phyloP scores from a whole-genome alignment of 305 asterid species.

The Solanum hybrid region DNA sequence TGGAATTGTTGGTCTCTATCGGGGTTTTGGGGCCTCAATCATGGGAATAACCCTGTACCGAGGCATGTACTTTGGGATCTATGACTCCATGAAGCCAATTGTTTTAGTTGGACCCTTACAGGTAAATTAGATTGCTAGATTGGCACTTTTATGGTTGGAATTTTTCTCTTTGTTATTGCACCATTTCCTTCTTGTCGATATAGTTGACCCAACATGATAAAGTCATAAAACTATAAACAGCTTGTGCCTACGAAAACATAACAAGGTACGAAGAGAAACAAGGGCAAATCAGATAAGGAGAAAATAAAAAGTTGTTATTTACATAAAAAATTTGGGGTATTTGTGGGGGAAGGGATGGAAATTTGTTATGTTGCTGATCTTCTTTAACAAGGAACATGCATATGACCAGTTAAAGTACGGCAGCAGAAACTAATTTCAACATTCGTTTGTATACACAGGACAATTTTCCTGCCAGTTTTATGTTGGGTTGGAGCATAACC shows the following conservation, averaged over 20 bases:
- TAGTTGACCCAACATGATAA: not conserved
- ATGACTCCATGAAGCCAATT: constrained; percentile 79
- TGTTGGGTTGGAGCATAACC: constrained; percentile 89
- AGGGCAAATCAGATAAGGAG: no score
- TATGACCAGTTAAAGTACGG: not conserved
- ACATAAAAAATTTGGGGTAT: not conserved
- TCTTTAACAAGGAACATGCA: not conserved
- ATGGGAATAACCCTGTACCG: constrained; percentile 77
- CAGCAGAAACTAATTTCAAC: not conserved
- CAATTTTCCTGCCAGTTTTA: constrained; percentile 74
- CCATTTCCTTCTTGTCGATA: not conserved
- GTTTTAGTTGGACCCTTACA: constrained; percentile 68
- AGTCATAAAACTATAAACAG: not conserved
- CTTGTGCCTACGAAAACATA: no score
- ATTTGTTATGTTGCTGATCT: not conserved
- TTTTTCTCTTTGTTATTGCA: not conserved
- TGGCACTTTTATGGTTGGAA: not conserved
- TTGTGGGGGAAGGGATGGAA: not conserved
- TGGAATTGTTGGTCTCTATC: constrained; percentile 73
- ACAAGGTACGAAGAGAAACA: no score
- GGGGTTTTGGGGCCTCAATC: constrained; percentile 80
- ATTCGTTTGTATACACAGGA: constrained; percentile 38
- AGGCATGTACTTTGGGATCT: constrained; percentile 89
- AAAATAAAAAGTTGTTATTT: no score
- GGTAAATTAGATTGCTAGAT: constrained; percentile 18